Conservation (phyloP, 768 basidiomycete genomes). For the Leccinum disarticulatum region DNA sequence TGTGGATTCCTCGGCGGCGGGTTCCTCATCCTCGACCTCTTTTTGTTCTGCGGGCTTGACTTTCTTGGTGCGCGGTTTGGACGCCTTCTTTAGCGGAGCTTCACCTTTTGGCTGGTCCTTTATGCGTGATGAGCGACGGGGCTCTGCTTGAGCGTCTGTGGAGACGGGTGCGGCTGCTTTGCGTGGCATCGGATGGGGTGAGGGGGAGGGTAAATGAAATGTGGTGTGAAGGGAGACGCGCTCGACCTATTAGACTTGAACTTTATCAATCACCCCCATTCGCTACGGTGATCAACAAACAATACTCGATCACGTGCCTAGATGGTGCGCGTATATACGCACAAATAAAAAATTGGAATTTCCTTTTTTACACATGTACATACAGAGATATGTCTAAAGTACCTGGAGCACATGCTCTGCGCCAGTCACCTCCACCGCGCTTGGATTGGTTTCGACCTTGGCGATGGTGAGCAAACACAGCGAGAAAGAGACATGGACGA, state of each 20-base stretch:
- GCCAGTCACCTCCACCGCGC: conserved; percentile 9
- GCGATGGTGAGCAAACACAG: not conserved
- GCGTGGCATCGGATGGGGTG: conserved; percentile 53
- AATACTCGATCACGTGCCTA: conserved; percentile 34
- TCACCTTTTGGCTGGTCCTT: conserved; percentile 66
- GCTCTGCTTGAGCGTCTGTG: conserved; percentile 39
- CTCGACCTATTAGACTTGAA: conserved; percentile 30
- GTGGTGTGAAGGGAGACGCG: conserved; percentile 31
- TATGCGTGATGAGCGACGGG: conserved; percentile 75
- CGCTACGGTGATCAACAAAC: conserved; percentile 33
- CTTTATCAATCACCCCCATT: conserved; percentile 31
- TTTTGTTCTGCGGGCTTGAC: conserved; percentile 39
- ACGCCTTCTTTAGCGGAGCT: conserved; percentile 52
- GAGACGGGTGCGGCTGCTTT: conserved; percentile 56
- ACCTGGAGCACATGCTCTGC: conserved; percentile 16
- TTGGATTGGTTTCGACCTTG: conserved; percentile 16
- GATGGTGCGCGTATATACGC: conserved; percentile 29
- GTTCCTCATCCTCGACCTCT: conserved; percentile 45
- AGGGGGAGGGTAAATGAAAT: not conserved
- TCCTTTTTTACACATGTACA: not conserved
- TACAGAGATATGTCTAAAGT: conserved; percentile 8
- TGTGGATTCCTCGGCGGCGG: conserved; percentile 27
- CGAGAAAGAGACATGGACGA: conserved; percentile 17
- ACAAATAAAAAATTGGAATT: conserved; percentile 23
- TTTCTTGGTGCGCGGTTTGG: conserved; percentile 60